phyloP scores from a whole-genome alignment of 2,329 filamentous ascomycete species.

The Chaetothyriales sp. region DNA sequence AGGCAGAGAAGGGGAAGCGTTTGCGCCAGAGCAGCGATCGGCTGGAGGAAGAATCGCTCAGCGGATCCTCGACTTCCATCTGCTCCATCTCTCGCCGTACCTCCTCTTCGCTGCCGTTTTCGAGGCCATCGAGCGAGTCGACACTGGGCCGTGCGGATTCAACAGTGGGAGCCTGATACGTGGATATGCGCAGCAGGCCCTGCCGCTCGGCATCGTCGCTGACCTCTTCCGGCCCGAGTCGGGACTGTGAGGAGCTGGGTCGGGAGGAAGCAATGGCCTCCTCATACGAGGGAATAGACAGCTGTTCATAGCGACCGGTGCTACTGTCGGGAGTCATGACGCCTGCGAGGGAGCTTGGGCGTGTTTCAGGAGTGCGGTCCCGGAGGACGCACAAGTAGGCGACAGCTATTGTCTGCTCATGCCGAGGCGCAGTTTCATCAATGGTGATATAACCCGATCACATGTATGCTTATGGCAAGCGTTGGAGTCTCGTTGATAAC shows the following conservation, averaged over 20 bases:
- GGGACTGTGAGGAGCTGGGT: slow-evolving; percentile 36
- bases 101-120: slow-evolving; percentile 44
- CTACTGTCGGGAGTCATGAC: neutral
- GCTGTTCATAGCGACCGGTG: slow-evolving; percentile 36
- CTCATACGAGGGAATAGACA: slow-evolving; percentile 72
- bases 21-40: slow-evolving; percentile 30
- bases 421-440: neutral
- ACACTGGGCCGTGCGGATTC: slow-evolving; percentile 59
- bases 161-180: slow-evolving; percentile 70
- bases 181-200: slow-evolving; percentile 50
- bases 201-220: slow-evolving; percentile 63
- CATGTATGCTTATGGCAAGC: neutral
- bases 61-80: slow-evolving; percentile 68
- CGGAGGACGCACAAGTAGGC: neutral
- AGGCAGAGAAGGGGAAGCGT: slow-evolving; percentile 42
- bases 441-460: neutral
- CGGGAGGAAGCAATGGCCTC: slow-evolving; percentile 53
- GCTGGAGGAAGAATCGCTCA: slow-evolving; percentile 20
- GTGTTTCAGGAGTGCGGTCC: neutral
- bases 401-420: neutral
- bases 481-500: neutral
- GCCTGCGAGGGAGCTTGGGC: neutral
- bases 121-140: slow-evolving; percentile 43
- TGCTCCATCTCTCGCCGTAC: slow-evolving; percentile 75
- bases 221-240: slow-evolving; percentile 43